These are phyloP conservation scores for Pinus albicaulis DNA, from an alignment of 75 land plant species.

Conservation along the genomic window DNA sequence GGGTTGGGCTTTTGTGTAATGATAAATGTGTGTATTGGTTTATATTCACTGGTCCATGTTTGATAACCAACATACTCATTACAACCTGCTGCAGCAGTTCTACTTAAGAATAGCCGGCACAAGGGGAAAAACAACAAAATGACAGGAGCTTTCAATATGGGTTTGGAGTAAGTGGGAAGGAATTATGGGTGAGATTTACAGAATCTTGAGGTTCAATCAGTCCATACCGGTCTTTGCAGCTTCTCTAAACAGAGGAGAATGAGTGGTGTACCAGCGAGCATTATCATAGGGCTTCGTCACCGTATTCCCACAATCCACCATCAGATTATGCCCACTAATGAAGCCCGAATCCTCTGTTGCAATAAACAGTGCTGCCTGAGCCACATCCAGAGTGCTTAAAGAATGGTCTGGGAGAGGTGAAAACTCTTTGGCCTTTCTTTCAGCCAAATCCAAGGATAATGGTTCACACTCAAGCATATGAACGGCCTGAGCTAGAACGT, in stretches of 20 bases:
- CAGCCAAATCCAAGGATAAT: background rate
- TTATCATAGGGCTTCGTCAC: background rate
- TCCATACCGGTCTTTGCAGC: background rate
- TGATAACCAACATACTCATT: too few species aligned
- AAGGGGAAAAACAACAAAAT: too few species aligned
- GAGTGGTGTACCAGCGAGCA: background rate
- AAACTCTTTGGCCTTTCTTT: conserved; percentile 15
- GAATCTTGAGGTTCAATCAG: too few species aligned
- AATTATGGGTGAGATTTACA: too few species aligned
- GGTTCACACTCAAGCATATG: conserved; percentile 10
- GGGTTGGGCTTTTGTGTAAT: too few species aligned
- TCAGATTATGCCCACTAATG: conserved; percentile 28
- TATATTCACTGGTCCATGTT: too few species aligned
- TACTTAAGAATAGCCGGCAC: too few species aligned
- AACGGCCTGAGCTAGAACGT: conserved; percentile 9
- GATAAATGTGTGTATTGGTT: too few species aligned
- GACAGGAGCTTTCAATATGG: too few species aligned
- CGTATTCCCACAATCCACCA: conserved; percentile 20
- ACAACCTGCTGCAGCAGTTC: too few species aligned
- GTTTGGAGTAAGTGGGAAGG: too few species aligned
- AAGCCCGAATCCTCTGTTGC: conserved; percentile 26
- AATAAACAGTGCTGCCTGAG: conserved; percentile 19
- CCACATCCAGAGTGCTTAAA: conserved; percentile 18
- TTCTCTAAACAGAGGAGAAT: background rate
- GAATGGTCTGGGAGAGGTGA: conserved; percentile 7